Base-by-base conservation (phyloP, 768 basidiomycete genomes). In the Pleurotus salmoneostramineus region DNA sequence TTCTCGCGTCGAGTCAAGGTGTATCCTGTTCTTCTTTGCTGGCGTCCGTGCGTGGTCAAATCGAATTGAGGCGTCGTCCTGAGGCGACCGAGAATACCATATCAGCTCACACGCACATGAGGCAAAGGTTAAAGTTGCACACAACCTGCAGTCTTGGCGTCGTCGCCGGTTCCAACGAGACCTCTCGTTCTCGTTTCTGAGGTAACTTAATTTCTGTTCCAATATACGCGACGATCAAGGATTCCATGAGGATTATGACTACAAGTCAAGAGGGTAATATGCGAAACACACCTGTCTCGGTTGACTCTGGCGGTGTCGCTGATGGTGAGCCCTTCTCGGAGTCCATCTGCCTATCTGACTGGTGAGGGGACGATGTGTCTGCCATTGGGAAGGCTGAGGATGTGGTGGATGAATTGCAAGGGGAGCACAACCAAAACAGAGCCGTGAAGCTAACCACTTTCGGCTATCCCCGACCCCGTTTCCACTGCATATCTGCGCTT, bases 161-260 rank as follows among this genome's bases (percentile, higher is more conserved):
- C 45, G 77, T 76, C 58, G 68, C 74, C 58, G 89, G 88, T 69
- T 93, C 90, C 35, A 88, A 71, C 31, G 90, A 93, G 21, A 87
- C 83, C 70, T 91, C 89, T 36, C 90, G 77, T 69, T 90, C 89
- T 61, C 90, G 80, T 71, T 93, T 93, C 69, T 81, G 80, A 21
- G 88, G 83, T 47, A 75, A 68, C 60, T 76, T 83, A 63, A 77
- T 69, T 52, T 80, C 80, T 79, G 61, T 17, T 43, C 40, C 50
- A 40, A 31, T 2, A 56, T 27, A 31, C n/a, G 15, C 31, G 36
- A 34, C 11, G 56, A 46, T 32, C 45, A 12, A 54, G 46, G 11
- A 36, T 34, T 46, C 40, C 7, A 36, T 27, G 34, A 48, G 12
- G 17, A 49, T 32, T n/a, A 3, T 14, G 43, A 47, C 46, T 15